Percentiles rank a stretch among this genome's conserved stretches.
Evolutionary conservation across 2,329 filamentous ascomycete genomes (phyloP).

Genomic region (Nigrograna mackinnonii): DNA sequence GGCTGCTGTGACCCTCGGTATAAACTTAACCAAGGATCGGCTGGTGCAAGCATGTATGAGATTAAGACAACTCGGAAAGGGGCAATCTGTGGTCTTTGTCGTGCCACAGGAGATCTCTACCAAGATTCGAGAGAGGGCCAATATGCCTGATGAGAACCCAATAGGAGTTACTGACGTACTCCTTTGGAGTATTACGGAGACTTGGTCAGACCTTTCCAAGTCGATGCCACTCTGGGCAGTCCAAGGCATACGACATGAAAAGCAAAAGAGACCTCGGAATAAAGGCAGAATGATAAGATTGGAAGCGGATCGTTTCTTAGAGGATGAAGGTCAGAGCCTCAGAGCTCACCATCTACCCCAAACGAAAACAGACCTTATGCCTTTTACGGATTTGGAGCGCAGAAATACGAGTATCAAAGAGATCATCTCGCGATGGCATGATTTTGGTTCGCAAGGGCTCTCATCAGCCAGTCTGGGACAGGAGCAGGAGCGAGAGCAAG

Average conservation of each 20-base stretch:
- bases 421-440: slow-evolving; percentile 22
- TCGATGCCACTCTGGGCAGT: no score
- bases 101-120: slow-evolving; percentile 61
- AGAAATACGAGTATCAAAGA: slow-evolving; percentile 17
- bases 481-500: slow-evolving; percentile 72
- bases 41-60: slow-evolving; percentile 70
- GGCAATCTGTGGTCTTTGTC: slow-evolving; percentile 67
- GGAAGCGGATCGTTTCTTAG: no score
- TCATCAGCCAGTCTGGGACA: slow-evolving; percentile 55
- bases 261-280: no score
- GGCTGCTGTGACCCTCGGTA: slow-evolving; percentile 70
- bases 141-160: neutral
- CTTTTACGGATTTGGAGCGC: slow-evolving; percentile 12
- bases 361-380: no score
- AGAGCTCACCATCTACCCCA: no score
- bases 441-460: slow-evolving; percentile 30
- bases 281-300: no score
- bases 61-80: slow-evolving; percentile 69
- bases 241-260: no score
- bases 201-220: slow-evolving; percentile 54
- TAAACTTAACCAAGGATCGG: slow-evolving; percentile 68
- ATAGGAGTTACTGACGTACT: slow-evolving; percentile 62
- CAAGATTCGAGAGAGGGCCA: slow-evolving; percentile 48
- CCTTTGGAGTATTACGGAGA: slow-evolving; percentile 63
- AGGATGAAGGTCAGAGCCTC: no score